Base-by-base conservation (phyloP, 345 rosid species). In the Conringia planisiliqua region DNA sequence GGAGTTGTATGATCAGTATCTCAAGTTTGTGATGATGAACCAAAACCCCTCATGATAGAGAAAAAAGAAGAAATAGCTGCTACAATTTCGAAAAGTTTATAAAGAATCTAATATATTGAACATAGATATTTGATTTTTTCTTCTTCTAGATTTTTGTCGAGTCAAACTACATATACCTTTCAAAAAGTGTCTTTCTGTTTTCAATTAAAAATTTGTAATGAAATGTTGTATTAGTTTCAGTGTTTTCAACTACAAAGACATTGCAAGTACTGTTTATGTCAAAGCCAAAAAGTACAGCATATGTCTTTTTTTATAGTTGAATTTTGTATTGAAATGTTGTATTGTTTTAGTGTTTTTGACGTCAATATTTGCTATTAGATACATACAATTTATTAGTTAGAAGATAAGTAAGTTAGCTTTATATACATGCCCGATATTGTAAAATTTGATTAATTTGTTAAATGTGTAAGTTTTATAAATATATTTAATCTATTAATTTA, bases 1-100 rank as follows among this genome's bases (percentile, higher is more conserved):
- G 90, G 83, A 70, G 70, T 72, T 84, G 3, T 87, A 87, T 80
- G 81, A 87, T 27, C 83, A 75, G 27, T 76, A 54, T 55, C 66
- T 70, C 22, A 69, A 54, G 66, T 71, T 43, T 71, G 7, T 50
- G 33, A 77, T 71, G 63, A 71, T 77, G 68, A 50, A 32, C 55
- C 76, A 70, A 56, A 70, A 27, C 61, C 65, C 60, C 17, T 36
- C 29, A 26, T 70, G 29, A 76, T 50, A n/a, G 7, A 17, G 30
- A 43, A 26, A 5, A n/a, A n/a, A n/a, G n/a, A n/a, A 33, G 5
- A 2, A 32, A 7, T 7, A 32, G 52, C 10, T 26, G 10, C 33
- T 42, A 24, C 32, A 50, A 48, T 16, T 32, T 36, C 30, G 33
- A 54, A 26, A 36, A 18, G 14, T 0, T n/a, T 50, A 33, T 50